These are phyloP conservation scores for Centrapalus pauciflorus DNA, from an alignment of 129 eudicot genomes.

Conservation along the genomic window DNA sequence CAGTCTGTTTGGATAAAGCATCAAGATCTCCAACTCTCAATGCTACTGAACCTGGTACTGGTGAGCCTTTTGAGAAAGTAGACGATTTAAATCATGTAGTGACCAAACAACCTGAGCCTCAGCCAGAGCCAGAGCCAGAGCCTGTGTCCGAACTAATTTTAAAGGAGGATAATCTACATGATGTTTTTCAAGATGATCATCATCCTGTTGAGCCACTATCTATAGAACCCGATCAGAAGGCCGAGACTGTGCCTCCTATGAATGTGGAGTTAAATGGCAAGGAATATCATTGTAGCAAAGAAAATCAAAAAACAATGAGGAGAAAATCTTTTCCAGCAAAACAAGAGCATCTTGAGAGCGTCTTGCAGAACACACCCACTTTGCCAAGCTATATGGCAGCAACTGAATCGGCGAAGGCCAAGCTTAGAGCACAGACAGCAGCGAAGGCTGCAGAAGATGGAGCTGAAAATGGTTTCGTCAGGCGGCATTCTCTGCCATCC, in stretches of 20 bases:
- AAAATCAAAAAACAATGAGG: slow-evolving; percentile 47
- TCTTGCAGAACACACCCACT: slow-evolving; percentile 45
- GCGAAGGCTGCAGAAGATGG: slow-evolving; percentile 52
- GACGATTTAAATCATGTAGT: slow-evolving; percentile 17
- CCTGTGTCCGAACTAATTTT: no score
- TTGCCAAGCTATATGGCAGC: slow-evolving; percentile 95
- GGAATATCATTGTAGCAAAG: slow-evolving; percentile 48
- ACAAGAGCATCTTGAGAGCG: slow-evolving; percentile 55
- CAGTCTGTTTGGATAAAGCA: slow-evolving; percentile 13
- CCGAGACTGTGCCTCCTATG: slow-evolving; percentile 13
- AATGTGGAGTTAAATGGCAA: slow-evolving; percentile 39
- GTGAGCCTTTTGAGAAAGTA: slow-evolving; percentile 33
- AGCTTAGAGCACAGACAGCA: slow-evolving; percentile 63
- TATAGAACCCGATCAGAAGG: slow-evolving; percentile 27
- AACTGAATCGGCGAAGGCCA: slow-evolving; percentile 83
- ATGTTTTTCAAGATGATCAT: slow-evolving; percentile 20
- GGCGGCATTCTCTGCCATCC: slow-evolving; percentile 89
- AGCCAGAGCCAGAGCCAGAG: slow-evolving; percentile 18
- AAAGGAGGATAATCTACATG: slow-evolving; percentile 33
- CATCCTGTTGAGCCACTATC: slow-evolving; percentile 20
- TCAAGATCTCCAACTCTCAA: slow-evolving; percentile 15
- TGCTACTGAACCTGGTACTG: slow-evolving; percentile 28
- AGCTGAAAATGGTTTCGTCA: slow-evolving; percentile 48
- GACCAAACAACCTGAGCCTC: slow-evolving; percentile 24
- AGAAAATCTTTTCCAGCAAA: slow-evolving; percentile 68